phyloP scores from a whole-genome alignment of 2,329 filamentous ascomycete species.

The Gaeumannomyces tritici region DNA sequence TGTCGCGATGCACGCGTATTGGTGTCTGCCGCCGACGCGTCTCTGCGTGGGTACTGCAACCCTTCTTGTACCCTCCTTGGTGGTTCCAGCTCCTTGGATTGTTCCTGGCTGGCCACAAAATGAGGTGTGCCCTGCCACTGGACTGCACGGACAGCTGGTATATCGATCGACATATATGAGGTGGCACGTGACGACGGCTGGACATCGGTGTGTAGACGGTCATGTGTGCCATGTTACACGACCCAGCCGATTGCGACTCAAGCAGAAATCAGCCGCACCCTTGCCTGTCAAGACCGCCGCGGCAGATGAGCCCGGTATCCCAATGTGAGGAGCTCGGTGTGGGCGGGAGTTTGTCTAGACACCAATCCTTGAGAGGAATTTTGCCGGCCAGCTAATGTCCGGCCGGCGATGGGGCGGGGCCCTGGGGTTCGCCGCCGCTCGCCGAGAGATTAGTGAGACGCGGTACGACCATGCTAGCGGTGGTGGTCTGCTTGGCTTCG shows the following conservation, averaged over 20 bases:
- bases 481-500: neutral
- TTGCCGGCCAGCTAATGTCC: neutral
- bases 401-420: too few relatives aligned
- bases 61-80: neutral
- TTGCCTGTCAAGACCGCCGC: neutral
- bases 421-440: too few relatives aligned
- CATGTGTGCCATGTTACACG: neutral
- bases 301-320: neutral
- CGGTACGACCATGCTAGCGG: neutral
- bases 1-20: neutral
- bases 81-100: neutral
- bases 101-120: neutral
- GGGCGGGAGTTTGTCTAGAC: neutral
- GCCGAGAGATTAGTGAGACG: neutral
- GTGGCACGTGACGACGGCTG: neutral
- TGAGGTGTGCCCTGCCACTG: neutral
- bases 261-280: neutral
- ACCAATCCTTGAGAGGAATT: neutral
- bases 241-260: neutral
- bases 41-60: neutral
- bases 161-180: neutral
- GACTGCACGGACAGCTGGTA: neutral
- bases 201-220: neutral
- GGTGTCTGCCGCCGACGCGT: neutral
- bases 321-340: neutral